Percentiles rank a stretch among this genome's conserved stretches.
Evolutionary conservation across 495 filamentous ascomycete genomes (phyloP).

Genomic region (Astrothelium subdiscretum): DNA sequence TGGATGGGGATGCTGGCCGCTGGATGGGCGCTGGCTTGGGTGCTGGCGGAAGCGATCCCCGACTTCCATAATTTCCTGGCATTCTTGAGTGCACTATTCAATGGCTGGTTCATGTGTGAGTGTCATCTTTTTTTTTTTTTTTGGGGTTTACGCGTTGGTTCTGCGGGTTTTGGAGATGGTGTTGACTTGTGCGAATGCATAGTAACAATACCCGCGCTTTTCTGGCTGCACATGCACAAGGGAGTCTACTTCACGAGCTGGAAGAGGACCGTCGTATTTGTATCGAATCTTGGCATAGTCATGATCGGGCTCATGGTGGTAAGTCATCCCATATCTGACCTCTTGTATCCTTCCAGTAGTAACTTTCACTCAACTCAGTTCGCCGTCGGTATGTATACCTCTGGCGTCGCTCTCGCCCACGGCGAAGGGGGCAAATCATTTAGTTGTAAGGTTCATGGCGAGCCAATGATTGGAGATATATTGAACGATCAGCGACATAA

Average conservation of each 20-base stretch:
- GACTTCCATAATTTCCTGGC: conserved; percentile 23
- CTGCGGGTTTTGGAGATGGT: not conserved
- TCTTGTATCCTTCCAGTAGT: not conserved
- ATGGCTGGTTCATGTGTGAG: conserved; percentile 11
- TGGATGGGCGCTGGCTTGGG: conserved; percentile 19
- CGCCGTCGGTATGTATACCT: not conserved
- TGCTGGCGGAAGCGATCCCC: conserved; percentile 25
- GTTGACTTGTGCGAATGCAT: not conserved
- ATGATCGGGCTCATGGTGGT: not conserved
- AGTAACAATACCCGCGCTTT: not conserved
- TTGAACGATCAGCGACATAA: not conserved
- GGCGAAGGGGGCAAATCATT: not conserved
- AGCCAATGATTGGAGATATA: not conserved
- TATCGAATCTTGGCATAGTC: not conserved
- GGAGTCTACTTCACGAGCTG: conserved; percentile 1
- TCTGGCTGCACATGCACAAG: conserved; percentile 5
- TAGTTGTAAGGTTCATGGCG: not conserved
- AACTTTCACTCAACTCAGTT: not conserved
- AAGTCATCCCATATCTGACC: not conserved
- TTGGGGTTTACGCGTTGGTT: not conserved
- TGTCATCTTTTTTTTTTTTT: not conserved
- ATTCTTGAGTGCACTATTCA: conserved; percentile 21
- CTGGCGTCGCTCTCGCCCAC: not conserved
- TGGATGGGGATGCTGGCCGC: conserved; percentile 21
- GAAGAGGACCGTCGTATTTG: not conserved